Evolutionary conservation across 2,329 filamentous ascomycete genomes (phyloP).

Genomic region (Zelopaecilomyces penicillatus): DNA sequence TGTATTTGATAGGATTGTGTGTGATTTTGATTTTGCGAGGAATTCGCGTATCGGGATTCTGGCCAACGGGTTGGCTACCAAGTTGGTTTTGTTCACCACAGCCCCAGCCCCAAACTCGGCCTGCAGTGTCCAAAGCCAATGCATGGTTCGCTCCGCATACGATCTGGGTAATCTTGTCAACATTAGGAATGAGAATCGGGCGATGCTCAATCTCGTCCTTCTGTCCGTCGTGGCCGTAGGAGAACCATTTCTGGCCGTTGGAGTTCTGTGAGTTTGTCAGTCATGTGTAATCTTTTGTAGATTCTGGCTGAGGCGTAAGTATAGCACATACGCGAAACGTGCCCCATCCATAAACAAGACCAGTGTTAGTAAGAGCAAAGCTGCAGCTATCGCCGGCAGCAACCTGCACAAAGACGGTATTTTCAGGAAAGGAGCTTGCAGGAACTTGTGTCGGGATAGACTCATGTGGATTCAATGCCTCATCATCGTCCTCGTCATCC

Average conservation of each 20-base stretch:
- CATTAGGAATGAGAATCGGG: conserved; percentile 40
- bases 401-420: conserved; percentile 47
- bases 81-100: conserved; percentile 48
- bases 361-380: conserved; percentile 60
- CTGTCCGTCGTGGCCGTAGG: conserved; percentile 31
- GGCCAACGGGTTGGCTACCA: conserved; percentile 40
- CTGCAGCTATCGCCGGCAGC: conserved; percentile 60
- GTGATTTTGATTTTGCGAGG: conserved; percentile 32
- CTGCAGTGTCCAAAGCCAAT: conserved; percentile 45
- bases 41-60: conserved; percentile 36
- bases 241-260: conserved; percentile 39
- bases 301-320: background rate
- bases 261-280: conserved; percentile 13
- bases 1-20: conserved; percentile 59
- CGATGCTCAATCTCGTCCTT: conserved; percentile 35
- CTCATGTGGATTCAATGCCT: conserved; percentile 55
- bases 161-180: conserved; percentile 52
- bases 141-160: conserved; percentile 57
- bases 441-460: conserved; percentile 53
- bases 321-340: conserved; percentile 52
- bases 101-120: background rate
- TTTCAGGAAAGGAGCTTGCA: conserved; percentile 43
- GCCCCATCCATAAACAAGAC: conserved; percentile 69
- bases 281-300: background rate
- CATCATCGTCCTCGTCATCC: conserved; percentile 32